These are phyloP conservation scores for Sclerotinia trifoliorum DNA, from an alignment of 2,329 filamentous ascomycete genomes.

Conservation along the genomic window DNA sequence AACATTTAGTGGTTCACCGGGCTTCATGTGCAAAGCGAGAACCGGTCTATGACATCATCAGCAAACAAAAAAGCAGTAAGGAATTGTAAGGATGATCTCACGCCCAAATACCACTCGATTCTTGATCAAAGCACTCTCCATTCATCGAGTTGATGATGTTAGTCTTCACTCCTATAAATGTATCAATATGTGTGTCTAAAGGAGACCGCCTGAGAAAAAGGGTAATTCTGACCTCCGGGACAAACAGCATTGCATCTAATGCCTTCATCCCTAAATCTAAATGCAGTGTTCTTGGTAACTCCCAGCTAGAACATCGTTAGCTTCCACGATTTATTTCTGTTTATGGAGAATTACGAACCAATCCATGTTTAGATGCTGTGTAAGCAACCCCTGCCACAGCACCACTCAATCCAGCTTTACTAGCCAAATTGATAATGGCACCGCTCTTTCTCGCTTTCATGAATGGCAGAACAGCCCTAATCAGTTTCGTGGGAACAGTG, in stretches of 20 bases:
- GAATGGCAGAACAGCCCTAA: constrained; percentile 45
- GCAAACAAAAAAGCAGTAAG: no score
- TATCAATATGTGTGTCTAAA: not conserved
- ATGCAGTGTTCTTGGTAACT: constrained; percentile 49
- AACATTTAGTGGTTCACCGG: constrained; percentile 31
- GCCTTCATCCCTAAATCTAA: constrained; percentile 46
- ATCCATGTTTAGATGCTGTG: constrained; percentile 47
- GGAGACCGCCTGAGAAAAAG: not conserved
- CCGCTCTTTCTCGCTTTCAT: constrained; percentile 45
- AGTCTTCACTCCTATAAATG: constrained; percentile 1
- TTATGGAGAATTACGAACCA: constrained; percentile 34
- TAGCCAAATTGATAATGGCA: constrained; percentile 45
- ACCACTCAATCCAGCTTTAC: constrained; percentile 42
- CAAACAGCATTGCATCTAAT: constrained; percentile 49
- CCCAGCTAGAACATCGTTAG: constrained; percentile 40
- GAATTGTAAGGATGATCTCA: not conserved
- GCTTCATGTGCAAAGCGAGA: constrained; percentile 38
- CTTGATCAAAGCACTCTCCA: not conserved
- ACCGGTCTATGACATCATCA: constrained; percentile 32
- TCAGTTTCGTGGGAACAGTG: constrained; percentile 47
- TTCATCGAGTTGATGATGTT: not conserved
- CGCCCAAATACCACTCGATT: not conserved
- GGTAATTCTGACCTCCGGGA: constrained; percentile 40
- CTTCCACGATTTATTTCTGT: not conserved
- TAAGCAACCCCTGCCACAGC: constrained; percentile 46